Base-by-base conservation (phyloP, 1,139 yeast species). In the Yarrowia galli region DNA sequence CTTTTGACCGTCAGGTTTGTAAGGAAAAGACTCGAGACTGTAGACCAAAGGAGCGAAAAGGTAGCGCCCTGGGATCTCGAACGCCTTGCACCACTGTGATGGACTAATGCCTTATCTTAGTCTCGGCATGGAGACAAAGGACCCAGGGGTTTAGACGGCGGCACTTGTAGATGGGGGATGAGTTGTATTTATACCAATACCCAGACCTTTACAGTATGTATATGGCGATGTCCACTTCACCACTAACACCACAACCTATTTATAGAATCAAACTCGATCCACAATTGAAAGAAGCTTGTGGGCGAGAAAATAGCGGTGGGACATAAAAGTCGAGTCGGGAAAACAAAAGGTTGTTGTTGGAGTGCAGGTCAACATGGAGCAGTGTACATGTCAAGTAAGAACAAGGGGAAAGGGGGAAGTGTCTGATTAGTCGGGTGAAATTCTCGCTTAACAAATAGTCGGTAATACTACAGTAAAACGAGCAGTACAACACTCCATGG, bases 191-290 rank as follows among this genome's bases (percentile, higher is more conserved):
- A n/a, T n/a, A n/a, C n/a, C n/a, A n/a, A n/a, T n/a, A n/a, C n/a
- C n/a, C n/a, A n/a, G n/a, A n/a, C n/a, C n/a, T n/a, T n/a, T n/a
- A n/a, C n/a, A n/a, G n/a, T n/a, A n/a, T n/a, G n/a, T n/a, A n/a
- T n/a, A n/a, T n/a, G n/a, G n/a, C n/a, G n/a, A n/a, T n/a, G 3
- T 28, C 32, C 32, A 28, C 32, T 25, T 7, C 28, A 25, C 32
- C 32, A 28, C 32, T 7, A 28, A 3, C 28, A 25, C 32, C 32
- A 28, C 32, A 28, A 28, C 16, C 53, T 48, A 48, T 48, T 48
- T 48, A 48, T 48, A 48, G 53, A 46, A 25, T 23, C 53, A n/a
- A 48, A 20, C 38, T 48, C 53, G 36, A 48, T 46, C 35, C 35
- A 48, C 53, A 12, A 12, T 25, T 48, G 36, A 48, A 28, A 28